Evolutionary conservation across 306 rosid species (phyloP).

Genomic region (Cyclanthera cordifolia): DNA sequence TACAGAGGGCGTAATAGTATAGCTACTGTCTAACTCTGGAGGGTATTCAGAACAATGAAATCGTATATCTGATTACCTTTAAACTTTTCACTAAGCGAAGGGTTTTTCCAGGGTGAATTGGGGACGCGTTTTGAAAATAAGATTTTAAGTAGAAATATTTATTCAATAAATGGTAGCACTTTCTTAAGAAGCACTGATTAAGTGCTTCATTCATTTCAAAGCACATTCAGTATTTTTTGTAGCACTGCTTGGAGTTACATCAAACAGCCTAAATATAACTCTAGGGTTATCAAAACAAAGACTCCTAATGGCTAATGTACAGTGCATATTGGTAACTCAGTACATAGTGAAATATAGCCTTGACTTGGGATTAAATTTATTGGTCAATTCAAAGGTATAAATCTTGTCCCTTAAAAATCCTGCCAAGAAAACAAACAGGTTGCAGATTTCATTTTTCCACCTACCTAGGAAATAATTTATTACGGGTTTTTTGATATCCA

Average conservation of each 20-base stretch:
- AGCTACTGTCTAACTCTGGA: neutral
- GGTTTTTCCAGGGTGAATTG: neutral
- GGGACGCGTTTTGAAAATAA: too few relatives aligned
- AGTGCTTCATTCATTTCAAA: neutral
- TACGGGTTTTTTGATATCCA: too few relatives aligned
- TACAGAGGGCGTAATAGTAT: neutral
- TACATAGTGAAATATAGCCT: neutral
- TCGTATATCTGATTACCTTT: neutral
- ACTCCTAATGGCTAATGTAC: neutral
- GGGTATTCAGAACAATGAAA: neutral
- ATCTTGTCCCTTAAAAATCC: neutral
- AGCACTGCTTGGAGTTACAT: neutral
- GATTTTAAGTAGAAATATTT: too few relatives aligned
- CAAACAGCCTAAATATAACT: neutral
- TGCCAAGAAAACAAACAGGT: neutral
- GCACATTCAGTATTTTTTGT: neutral
- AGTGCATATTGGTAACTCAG: neutral
- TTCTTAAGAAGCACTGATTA: neutral
- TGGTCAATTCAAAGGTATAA: neutral
- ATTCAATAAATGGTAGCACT: neutral
- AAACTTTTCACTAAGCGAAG: neutral
- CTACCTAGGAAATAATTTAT: neutral
- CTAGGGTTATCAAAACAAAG: neutral
- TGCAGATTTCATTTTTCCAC: neutral
- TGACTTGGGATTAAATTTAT: neutral